phyloP scores from a whole-genome alignment of 2,329 filamentous ascomycete genomes.

The Epichloe typhina region DNA sequence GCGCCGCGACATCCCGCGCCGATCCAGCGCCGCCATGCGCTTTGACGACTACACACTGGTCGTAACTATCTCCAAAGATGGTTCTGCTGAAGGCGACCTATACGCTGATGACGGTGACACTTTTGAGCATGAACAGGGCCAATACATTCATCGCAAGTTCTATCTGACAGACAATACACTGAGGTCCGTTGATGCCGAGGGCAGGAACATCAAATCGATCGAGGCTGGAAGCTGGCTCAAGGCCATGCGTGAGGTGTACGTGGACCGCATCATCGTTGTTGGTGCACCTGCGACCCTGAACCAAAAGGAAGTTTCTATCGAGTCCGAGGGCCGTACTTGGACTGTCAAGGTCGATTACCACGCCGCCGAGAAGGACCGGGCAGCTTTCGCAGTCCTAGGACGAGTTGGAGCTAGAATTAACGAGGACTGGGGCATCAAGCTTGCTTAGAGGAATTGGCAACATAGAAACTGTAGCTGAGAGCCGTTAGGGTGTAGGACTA shows the following conservation, averaged over 20 bases:
- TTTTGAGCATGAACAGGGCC: conserved; percentile 74
- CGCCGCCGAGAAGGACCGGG: conserved; percentile 30
- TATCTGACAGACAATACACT: conserved; percentile 48
- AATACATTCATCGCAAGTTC: conserved; percentile 80
- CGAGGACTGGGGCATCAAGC: conserved; percentile 37
- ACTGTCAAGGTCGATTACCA: conserved; percentile 49
- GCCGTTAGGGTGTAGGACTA: not conserved
- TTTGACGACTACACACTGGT: conserved; percentile 93
- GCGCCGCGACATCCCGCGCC: conserved; percentile 74
- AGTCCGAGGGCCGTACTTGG: conserved; percentile 38
- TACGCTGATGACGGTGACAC: conserved; percentile 92
- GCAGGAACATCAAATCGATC: conserved; percentile 36
- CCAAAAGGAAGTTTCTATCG: conserved; percentile 45
- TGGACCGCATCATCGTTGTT: conserved; percentile 77
- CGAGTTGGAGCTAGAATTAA: conserved; percentile 39
- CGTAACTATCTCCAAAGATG: conserved; percentile 48
- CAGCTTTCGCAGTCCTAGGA: conserved; percentile 39
- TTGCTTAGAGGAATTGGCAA: conserved; percentile 7
- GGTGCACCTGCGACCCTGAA: conserved; percentile 64
- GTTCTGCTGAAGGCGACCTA: conserved; percentile 59
- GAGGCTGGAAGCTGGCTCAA: conserved; percentile 60
- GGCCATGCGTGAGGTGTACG: conserved; percentile 60
- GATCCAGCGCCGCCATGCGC: conserved; percentile 78
- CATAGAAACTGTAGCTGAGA: not conserved
- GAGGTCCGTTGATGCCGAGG: conserved; percentile 54